Percentiles rank a stretch among this genome's conserved stretches.
These are phyloP conservation scores for Alopecurus myosuroides DNA, from an alignment of 176 grass and related monocot species.

Conservation along the genomic window DNA sequence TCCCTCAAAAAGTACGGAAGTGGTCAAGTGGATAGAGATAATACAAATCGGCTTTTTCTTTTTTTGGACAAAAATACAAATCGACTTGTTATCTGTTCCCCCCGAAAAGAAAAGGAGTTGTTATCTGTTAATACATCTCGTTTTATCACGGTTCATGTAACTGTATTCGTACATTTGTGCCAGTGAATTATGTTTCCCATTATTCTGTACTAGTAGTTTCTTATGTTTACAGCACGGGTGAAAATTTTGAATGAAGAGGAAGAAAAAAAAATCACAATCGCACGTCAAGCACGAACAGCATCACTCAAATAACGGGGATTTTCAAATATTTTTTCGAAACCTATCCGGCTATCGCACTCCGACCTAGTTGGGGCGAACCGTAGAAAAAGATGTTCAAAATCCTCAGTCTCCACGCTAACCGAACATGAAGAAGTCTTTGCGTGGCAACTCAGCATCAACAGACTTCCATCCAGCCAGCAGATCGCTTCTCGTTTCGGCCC, in stretches of 20 bases:
- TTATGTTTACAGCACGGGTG: neutral
- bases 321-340: neutral
- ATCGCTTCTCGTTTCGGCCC: too few relatives aligned
- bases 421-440: constrained; percentile 25
- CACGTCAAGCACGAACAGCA: neutral
- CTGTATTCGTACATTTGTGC: neutral
- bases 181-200: neutral
- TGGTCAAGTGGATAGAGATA: too few relatives aligned
- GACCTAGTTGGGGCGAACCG: constrained; percentile 7
- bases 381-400: constrained; percentile 30
- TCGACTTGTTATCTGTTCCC: neutral
- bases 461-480: too few relatives aligned
- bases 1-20: neutral
- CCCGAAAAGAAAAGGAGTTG: neutral
- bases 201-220: too few relatives aligned
- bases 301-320: neutral
- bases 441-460: too few relatives aligned
- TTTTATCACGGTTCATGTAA: neutral
- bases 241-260: neutral
- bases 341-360: neutral
- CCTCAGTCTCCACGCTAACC: constrained; percentile 1
- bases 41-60: too few relatives aligned
- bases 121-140: neutral
- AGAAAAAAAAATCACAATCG: neutral
- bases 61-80: too few relatives aligned